Evolutionary conservation across 768 basidiomycete species (phyloP).

Genomic region (Nidularia pulvinata): DNA sequence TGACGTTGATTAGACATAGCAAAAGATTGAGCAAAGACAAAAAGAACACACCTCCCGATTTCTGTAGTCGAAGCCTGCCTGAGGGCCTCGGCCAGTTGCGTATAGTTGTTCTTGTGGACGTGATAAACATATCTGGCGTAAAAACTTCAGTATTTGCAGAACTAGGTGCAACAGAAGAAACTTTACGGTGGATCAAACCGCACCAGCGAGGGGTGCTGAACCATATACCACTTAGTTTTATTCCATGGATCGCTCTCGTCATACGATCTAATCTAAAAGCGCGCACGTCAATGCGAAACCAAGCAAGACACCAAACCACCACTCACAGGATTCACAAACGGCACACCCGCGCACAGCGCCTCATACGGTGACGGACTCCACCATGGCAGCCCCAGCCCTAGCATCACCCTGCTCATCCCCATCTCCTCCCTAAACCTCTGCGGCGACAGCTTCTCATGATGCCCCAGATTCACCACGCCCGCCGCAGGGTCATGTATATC

Average conservation of each 20-base stretch:
- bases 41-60: slow-evolving; percentile 19
- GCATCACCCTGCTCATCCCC: slow-evolving; percentile 19
- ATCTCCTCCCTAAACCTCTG: slow-evolving; percentile 15
- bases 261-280: slow-evolving; percentile 17
- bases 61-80: slow-evolving; percentile 18
- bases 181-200: slow-evolving; percentile 21
- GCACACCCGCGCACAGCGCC: slow-evolving; percentile 29
- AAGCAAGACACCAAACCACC: not conserved
- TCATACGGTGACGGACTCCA: slow-evolving; percentile 27
- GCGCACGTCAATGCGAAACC: not conserved
- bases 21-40: not conserved
- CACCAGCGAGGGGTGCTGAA: slow-evolving; percentile 22
- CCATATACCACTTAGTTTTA: slow-evolving; percentile 18
- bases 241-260: slow-evolving; percentile 18
- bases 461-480: slow-evolving; percentile 16
- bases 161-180: not conserved
- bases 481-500: slow-evolving; percentile 16
- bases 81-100: slow-evolving; percentile 23
- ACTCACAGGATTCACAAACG: slow-evolving; percentile 32
- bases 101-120: slow-evolving; percentile 20
- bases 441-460: slow-evolving; percentile 1
- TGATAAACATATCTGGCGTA: slow-evolving; percentile 24
- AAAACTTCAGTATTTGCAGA: not conserved
- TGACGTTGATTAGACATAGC: not conserved
- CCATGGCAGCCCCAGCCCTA: slow-evolving; percentile 21